Percentiles rank a stretch among this genome's conserved stretches.
These are phyloP conservation scores for Populus hybrid DNA, from an alignment of 441 rosid species.

Conservation along the genomic window DNA sequence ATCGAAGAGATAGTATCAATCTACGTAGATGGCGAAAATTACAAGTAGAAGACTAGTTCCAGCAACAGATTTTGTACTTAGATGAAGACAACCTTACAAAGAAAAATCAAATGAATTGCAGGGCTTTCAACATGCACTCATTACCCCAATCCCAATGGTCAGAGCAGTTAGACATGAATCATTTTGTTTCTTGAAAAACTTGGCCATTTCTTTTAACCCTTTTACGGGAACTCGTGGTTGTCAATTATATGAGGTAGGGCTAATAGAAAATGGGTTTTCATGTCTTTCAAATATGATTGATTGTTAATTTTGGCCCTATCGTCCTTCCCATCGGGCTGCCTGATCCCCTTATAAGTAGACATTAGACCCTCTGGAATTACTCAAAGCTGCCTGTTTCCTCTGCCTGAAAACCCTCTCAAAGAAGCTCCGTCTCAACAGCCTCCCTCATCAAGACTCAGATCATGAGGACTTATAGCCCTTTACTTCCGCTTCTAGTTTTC, in stretches of 20 bases:
- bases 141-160: too few species aligned
- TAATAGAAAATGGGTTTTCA: constrained; percentile 5
- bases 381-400: neutral
- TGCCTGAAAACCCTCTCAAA: neutral
- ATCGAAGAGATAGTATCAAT: neutral
- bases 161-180: neutral
- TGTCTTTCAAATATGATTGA: neutral
- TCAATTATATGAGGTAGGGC: neutral
- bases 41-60: neutral
- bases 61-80: neutral
- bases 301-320: constrained; percentile 10
- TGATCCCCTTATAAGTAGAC: constrained; percentile 19
- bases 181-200: neutral
- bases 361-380: neutral
- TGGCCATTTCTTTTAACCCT: neutral
- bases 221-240: neutral
- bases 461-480: constrained; percentile 20
- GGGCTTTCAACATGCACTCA: neutral
- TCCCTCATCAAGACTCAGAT: neutral
- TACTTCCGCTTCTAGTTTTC: constrained; percentile 22
- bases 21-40: neutral
- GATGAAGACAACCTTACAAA: neutral
- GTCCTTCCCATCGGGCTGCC: neutral
- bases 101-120: neutral
- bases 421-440: neutral